A percentile compares a stretch with the other conserved stretches of the same genome.
These are phyloP conservation scores for Solanum sejunctum DNA, from an alignment of 257 asterid genomes.

Conservation along the genomic window DNA sequence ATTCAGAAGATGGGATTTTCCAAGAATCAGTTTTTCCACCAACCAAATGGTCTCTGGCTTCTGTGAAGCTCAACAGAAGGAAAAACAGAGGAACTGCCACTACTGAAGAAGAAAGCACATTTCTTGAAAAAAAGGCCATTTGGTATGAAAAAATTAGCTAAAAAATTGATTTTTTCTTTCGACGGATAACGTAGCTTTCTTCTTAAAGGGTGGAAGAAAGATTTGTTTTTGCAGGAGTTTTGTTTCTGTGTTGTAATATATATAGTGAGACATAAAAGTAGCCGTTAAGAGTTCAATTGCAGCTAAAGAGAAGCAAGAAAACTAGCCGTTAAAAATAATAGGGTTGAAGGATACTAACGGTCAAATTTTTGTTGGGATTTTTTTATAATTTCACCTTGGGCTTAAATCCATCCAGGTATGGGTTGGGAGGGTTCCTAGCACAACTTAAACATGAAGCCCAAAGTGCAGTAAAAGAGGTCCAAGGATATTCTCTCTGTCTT, in stretches of 20 bases:
- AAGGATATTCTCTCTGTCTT: no score
- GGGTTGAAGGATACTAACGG: background rate
- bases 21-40: slow-evolving; percentile 56
- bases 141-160: background rate
- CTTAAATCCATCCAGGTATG: background rate
- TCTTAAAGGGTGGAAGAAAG: background rate
- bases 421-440: background rate
- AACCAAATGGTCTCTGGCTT: slow-evolving; percentile 45
- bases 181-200: background rate
- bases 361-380: background rate
- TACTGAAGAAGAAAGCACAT: background rate
- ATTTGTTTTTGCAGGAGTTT: background rate
- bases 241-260: background rate
- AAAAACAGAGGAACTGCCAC: background rate
- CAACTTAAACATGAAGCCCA: background rate
- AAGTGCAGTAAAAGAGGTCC: background rate
- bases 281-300: background rate
- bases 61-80: slow-evolving; percentile 23
- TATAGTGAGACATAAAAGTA: background rate
- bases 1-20: slow-evolving; percentile 36
- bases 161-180: background rate
- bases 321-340: background rate
- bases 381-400: background rate
- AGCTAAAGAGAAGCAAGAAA: background rate
- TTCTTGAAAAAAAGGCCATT: slow-evolving; percentile 16